Evolutionary conservation across 225 moss, liverwort and hornwort genomes (phyloP), one percentile per base, ranked within the genome.

Genomic region (Physcomitrium patens): DNA sequence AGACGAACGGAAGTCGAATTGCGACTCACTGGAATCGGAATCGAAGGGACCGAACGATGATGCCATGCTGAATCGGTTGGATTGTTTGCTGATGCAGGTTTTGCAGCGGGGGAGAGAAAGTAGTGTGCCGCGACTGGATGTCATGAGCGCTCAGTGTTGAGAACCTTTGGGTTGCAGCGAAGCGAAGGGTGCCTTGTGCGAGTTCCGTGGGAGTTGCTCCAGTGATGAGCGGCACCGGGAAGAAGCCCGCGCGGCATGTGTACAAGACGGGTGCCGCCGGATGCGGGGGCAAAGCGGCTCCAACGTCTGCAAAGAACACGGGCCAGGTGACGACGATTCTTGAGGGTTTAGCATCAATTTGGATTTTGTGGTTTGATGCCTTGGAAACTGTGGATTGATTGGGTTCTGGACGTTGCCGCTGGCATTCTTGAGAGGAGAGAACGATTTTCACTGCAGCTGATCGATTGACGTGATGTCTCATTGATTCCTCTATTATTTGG

Each of bases 241-340:
- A 89, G 80, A 93, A 89, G 77, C 77, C 85, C 26, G 68, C 63
- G 55, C 88, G 93, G 73, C 93, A 93, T 78, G 93, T 93, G 63
- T 93, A 91, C 89, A 93, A 87, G 79, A 87, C 89, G 10, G 93
- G 93, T 10, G 89, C 93, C 79, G 89, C 93, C 2, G 93, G 93
- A 19, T 93, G 93, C 24, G 91, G 93, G 10, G 91, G 91, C 28
- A 93, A 91, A 72, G 89, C 87, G 26, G 89, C 78, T 52, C 84
- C 89, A n/a, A 93, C 86, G 5, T 64, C 82, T 16, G 84, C 93
- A 60, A 93, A 91, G 73, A 93, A 93, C 71, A 80, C 91, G 60
- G 93, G 93, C 63, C 81, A 81, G 84, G 93, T 93, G 67, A 76
- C 69, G 31, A 37, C 31, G 7, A 37, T 19, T 6, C 24, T 24